Base-by-base conservation (phyloP, 2,329 filamentous ascomycete genomes). In the Fusarium anguioides region DNA sequence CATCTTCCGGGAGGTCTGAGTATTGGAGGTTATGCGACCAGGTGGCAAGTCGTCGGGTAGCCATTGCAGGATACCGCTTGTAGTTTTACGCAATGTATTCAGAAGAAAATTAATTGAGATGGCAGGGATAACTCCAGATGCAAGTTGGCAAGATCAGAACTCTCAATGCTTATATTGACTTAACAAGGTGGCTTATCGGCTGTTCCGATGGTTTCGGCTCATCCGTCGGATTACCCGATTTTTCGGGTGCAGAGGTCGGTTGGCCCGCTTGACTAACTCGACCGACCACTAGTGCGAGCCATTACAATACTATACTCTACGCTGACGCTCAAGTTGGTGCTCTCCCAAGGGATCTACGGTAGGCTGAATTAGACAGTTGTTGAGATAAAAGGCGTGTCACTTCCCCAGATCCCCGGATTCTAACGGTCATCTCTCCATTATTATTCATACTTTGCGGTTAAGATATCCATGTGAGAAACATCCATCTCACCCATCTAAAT, bases 21-120 rank as follows among this genome's bases (percentile, higher is more conserved):
- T 53, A 57, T 18, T 37, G 47, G 3, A 57, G 37, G 24, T 57
- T 57, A 5, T 57, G 24, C 14, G 53, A 24, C 53, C 47, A 57
- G 18, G 4, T 44, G 23, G 47, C 37, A 8, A 57, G 53, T 6
- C 53, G 47, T 44, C 8, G 20, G 12, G 53, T 57, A 44, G 47
- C 47, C 53, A 56, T 56, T 37, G 24, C 4, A 47, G 11, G 8
- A 31, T 23, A 12, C 11, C 3, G 6, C 2, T 29, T 17, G 14
- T 21, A 6, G 21, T 1, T 29, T 15, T 46, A 14, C 6, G 3
- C 8, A 29, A 18, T 15, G 4, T 53, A 20, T 23, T 20, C 2
- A 17, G 24, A 12, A 11, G 2, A 24, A 23, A 3, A 11, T 20
- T 1, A 12, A 46, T 37, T 24, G 1, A 11, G 6, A 18, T 46